Evolutionary conservation across 2,329 filamentous ascomycete genomes (phyloP).

Genomic region (Dryadomyces sulphureus): DNA sequence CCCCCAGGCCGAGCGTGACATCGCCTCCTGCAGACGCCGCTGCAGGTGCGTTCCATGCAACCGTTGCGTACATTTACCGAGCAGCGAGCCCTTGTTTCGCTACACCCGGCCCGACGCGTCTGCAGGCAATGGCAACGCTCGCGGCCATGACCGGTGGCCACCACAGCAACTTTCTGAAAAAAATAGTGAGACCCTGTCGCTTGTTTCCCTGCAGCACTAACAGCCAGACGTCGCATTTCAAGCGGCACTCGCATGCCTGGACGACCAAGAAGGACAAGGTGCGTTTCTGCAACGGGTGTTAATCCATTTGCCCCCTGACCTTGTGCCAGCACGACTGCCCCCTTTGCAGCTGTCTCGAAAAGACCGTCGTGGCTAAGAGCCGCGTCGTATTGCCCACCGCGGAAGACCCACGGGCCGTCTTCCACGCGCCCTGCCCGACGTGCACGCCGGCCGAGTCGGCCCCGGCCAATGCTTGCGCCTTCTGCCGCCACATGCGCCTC

Average conservation of each 20-base stretch:
- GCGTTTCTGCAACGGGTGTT: not conserved
- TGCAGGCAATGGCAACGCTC: not conserved
- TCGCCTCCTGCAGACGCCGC: too few relatives aligned
- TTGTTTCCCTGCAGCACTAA: too few relatives aligned
- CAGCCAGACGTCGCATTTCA: not conserved
- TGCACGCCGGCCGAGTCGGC: not conserved
- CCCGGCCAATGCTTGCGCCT: not conserved
- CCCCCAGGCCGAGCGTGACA: too few relatives aligned
- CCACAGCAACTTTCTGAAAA: not conserved
- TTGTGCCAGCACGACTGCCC: not conserved
- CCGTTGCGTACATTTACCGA: too few relatives aligned
- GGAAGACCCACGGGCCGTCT: not conserved
- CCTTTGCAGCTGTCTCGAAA: not conserved
- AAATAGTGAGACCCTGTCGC: not conserved
- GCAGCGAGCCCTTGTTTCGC: too few relatives aligned
- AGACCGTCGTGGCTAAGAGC: not conserved
- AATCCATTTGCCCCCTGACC: too few relatives aligned
- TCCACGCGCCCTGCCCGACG: not conserved
- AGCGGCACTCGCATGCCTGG: not conserved
- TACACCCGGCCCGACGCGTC: too few relatives aligned
- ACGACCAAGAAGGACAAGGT: not conserved
- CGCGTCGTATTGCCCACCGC: not conserved
- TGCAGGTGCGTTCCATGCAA: too few relatives aligned
- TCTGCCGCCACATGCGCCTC: not conserved
- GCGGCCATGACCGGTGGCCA: not conserved